Evolutionary conservation across 768 basidiomycete species (phyloP), one percentile per base, ranked within the genome.

Genomic region (Amanita fuliginea): DNA sequence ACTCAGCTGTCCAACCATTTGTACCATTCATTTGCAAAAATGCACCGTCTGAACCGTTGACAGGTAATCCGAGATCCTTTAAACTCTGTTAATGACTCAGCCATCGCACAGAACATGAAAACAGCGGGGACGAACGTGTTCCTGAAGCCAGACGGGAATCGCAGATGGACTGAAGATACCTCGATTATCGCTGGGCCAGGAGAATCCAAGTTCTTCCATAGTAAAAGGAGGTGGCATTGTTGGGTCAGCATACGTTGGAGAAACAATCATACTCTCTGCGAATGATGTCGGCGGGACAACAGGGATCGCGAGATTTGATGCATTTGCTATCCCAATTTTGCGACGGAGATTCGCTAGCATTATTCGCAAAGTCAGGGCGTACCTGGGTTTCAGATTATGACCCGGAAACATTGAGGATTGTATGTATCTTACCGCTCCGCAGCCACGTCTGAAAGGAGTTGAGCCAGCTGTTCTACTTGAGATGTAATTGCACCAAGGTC

Each of bases 261-360:
- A 73, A 41, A 82, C 70, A 52, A 84, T 70, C 67, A 81, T 77
- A 32, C 77, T 77, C 35, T 78, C 74, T 45, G 77, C 67, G 39
- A 74, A 71, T 21, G 67, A 63, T 14, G 78, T 74, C 0, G 77
- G 76, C 47, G 75, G 77, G 63, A 76, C 64, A 6, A 68, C 69
- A 14, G 77, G 75, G 18, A 68, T 62, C 14, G 77, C 73, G 2
- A 73, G 71, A 54, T 59, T 63, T 24, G 72, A 65, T 9, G 73
- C 77, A 40, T 72, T 72, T 10, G 64, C 63, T 53, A 88, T 69
- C 4, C 89, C 88, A 36, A 93, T 76, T 67, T 92, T 95, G 52
- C 92, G 83, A 40, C 90, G 81, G 51, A 95, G 75, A 65, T 89
- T 91, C 43, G 90, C 85, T 46, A 96, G 76, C 92, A 95, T 94